These are phyloP conservation scores for Diutina siamensis DNA, from an alignment of 1,139 yeast species.

Conservation along the genomic window DNA sequence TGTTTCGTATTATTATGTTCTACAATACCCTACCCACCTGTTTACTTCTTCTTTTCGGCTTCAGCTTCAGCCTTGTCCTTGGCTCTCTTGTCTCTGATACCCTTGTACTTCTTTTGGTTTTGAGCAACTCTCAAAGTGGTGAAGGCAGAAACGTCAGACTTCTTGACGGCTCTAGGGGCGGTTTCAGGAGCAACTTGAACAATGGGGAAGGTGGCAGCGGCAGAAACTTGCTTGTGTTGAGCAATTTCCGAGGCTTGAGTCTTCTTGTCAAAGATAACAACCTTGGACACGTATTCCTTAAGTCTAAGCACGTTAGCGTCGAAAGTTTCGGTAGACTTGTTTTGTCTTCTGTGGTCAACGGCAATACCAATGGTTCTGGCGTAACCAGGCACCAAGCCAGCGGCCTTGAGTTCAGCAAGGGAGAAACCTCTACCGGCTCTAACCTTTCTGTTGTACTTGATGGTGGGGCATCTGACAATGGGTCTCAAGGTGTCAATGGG, in stretches of 20 bases:
- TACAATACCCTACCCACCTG: background rate
- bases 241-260: conserved; percentile 33
- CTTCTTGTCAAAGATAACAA: conserved; percentile 93
- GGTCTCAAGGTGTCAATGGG: conserved; percentile 97
- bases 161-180: conserved; percentile 85
- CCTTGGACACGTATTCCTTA: conserved; percentile 90
- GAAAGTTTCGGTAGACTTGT: conserved; percentile 94
- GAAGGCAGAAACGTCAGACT: conserved; percentile 81
- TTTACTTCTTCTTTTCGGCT: conserved; percentile 89
- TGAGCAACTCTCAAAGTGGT: conserved; percentile 92
- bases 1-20: conserved; percentile 5
- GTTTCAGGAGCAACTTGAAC: conserved; percentile 63
- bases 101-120: conserved; percentile 86
- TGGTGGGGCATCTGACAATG: conserved; percentile 95
- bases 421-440: conserved; percentile 99
- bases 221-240: conserved; percentile 68
- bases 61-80: conserved; percentile 97
- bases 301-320: conserved; percentile 94
- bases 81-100: conserved; percentile 97
- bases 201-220: conserved; percentile 82
- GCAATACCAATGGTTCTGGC: conserved; percentile 98
- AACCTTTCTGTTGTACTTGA: conserved; percentile 98
- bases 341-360: conserved; percentile 99
- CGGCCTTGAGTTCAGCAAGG: conserved; percentile 96
- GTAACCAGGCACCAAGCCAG: conserved; percentile 87